Conservation (phyloP, 225 moss, liverwort and hornwort species). For the Physcomitrellopsis africana region DNA sequence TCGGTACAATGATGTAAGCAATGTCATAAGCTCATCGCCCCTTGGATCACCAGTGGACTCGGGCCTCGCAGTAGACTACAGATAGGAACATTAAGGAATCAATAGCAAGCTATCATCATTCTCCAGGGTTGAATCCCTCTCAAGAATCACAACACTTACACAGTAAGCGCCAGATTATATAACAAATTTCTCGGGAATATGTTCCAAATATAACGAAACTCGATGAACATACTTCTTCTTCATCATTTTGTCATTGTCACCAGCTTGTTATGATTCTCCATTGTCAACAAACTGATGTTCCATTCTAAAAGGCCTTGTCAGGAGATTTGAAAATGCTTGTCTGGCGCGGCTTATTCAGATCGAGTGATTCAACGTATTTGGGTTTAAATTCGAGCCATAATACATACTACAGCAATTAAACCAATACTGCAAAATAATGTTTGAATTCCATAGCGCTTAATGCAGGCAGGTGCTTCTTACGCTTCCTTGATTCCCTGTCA, state of each 20-base stretch:
- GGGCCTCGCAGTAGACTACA: background rate
- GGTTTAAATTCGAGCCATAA: no score
- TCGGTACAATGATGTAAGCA: background rate
- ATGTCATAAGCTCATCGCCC: background rate
- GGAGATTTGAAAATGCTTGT: conserved; percentile 8
- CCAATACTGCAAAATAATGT: no score
- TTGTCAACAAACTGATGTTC: background rate
- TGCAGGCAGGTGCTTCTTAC: conserved; percentile 39
- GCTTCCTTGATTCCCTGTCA: conserved; percentile 39
- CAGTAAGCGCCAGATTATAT: no score
- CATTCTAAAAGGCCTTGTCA: conserved; percentile 11
- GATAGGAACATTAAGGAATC: background rate
- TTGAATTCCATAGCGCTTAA: background rate
- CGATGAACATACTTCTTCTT: background rate
- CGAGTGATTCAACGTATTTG: background rate
- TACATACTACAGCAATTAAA: no score
- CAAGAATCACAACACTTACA: background rate
- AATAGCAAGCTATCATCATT: conserved; percentile 17
- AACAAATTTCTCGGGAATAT: background rate
- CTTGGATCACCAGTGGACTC: background rate
- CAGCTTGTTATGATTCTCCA: background rate
- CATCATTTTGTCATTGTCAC: background rate
- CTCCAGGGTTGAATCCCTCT: conserved; percentile 44
- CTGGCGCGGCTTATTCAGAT: conserved; percentile 23
- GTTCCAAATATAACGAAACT: background rate